Conservation (phyloP, 192 early-diverging fungal genomes). For the Geosiphon pyriformis region DNA sequence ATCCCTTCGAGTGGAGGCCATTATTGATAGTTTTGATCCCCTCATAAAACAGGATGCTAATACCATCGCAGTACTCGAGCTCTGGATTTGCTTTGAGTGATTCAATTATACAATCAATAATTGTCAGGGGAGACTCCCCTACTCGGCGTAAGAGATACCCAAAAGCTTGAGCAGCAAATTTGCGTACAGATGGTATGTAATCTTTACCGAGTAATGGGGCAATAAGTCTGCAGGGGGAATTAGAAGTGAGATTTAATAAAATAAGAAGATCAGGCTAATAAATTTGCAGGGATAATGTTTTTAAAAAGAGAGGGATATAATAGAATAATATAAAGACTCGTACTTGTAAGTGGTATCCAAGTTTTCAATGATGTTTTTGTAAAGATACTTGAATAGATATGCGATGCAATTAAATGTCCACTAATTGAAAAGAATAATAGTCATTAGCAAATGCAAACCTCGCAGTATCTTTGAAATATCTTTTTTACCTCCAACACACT, state of each 20-base stretch:
- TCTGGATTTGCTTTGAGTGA: slow-evolving; percentile 39
- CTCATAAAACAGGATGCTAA: slow-evolving; percentile 80
- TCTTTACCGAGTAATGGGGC: slow-evolving; percentile 64
- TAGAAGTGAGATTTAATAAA: not conserved
- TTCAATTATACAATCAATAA: slow-evolving; percentile 57
- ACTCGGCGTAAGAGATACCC: slow-evolving; percentile 83
- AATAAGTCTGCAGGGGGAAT: slow-evolving; percentile 47
- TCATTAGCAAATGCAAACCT: not conserved
- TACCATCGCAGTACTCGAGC: slow-evolving; percentile 61
- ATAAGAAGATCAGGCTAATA: not conserved
- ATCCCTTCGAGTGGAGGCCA: not conserved
- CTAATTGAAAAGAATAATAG: slow-evolving; percentile 28
- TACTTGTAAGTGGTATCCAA: slow-evolving; percentile 69
- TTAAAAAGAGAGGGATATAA: not conserved
- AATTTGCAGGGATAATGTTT: not conserved
- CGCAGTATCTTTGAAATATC: not conserved
- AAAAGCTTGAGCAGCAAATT: slow-evolving; percentile 90
- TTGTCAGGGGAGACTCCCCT: slow-evolving; percentile 50
- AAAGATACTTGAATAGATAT: slow-evolving; percentile 87
- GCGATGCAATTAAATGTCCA: slow-evolving; percentile 83
- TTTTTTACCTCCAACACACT: slow-evolving; percentile 67
- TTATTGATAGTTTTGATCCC: slow-evolving; percentile 56
- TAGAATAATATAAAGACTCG: not conserved
- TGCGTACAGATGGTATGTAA: slow-evolving; percentile 71
- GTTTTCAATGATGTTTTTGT: slow-evolving; percentile 61